Conservation (phyloP, 257 asterid species). For the Solanum sejunctum region DNA sequence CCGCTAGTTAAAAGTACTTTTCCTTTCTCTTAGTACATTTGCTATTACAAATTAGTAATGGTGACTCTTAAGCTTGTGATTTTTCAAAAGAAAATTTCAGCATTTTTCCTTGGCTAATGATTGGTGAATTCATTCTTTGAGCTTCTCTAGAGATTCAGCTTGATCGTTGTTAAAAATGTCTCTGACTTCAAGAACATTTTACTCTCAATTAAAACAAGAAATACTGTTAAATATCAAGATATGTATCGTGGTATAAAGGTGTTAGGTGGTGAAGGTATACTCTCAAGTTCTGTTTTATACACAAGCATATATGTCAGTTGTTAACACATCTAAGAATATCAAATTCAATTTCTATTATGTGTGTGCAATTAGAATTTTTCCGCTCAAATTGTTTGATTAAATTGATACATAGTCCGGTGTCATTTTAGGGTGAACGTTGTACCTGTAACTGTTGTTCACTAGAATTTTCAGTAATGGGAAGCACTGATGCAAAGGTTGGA, state of each 20-base stretch:
- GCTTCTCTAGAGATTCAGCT: background rate
- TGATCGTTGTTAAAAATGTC: background rate
- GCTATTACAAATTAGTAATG: background rate
- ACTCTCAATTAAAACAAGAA: background rate
- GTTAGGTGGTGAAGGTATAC: background rate
- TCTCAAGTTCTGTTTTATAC: background rate
- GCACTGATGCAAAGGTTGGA: background rate
- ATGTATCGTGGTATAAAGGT: background rate
- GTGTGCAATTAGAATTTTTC: background rate
- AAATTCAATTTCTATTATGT: background rate
- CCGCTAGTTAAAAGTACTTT: background rate
- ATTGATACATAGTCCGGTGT: background rate
- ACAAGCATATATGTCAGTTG: background rate
- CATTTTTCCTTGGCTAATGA: background rate
- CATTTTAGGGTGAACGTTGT: background rate
- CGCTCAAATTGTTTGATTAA: background rate
- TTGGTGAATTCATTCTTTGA: background rate
- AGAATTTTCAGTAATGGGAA: background rate
- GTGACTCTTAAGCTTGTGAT: background rate
- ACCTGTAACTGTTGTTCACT: background rate
- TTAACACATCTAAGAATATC: background rate
- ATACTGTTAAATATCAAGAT: background rate
- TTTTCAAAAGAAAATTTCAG: background rate
- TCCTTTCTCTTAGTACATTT: background rate
- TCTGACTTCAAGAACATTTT: background rate